Base-by-base conservation (phyloP, 2,329 filamentous ascomycete species). In the Pseudogymnoascus sp. region DNA sequence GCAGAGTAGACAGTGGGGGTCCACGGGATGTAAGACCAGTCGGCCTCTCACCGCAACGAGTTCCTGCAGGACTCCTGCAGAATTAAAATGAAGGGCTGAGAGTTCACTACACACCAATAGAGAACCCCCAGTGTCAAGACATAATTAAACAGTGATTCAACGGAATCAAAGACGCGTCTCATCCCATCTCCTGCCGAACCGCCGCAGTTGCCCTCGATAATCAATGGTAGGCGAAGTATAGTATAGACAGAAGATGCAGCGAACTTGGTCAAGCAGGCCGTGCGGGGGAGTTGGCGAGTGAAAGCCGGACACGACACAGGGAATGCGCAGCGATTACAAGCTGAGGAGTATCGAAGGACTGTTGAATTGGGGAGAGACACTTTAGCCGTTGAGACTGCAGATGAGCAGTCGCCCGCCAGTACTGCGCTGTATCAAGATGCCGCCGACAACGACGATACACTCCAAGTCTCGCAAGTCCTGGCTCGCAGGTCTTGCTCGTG, bases 131-230 rank as follows among this genome's bases (percentile, higher is more conserved):
- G 29, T 33, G 49, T 55, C 49, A 55, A 55, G 29, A 55, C 49
- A 55, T 35, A 55, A 55, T 55, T 55, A 55, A 55, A 55, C 29
- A 55, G 16, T 21, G 49, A 55, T 55, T 55, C 49, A 55, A 55
- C 49, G 33, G 29, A 55, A 19, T 33, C 29, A 35, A 55, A 55
- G 49, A 35, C 6, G 49, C 29, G 49, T 55, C 16, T 55, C 49
- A 12, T 55, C 49, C 49, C 29, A 55, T 33, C 16, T 55, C 29
- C 29, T 19, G 11, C 8, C 31, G 49, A 33, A n/a, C 31, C 7
- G 49, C 33, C 11, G 49, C 19, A 14, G 29, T 33, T 21, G 29
- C n/a, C 11, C 29, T 19, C 10, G 16, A 33, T 10, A 33, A 55
- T 55, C 29, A 55, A 55, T 55, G 49, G 49, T 29, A 33, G 29